Evolutionary conservation across 2,329 filamentous ascomycete species (phyloP), one percentile per base, ranked within the genome.

Genomic region (Paecilomyces fulvus): DNA sequence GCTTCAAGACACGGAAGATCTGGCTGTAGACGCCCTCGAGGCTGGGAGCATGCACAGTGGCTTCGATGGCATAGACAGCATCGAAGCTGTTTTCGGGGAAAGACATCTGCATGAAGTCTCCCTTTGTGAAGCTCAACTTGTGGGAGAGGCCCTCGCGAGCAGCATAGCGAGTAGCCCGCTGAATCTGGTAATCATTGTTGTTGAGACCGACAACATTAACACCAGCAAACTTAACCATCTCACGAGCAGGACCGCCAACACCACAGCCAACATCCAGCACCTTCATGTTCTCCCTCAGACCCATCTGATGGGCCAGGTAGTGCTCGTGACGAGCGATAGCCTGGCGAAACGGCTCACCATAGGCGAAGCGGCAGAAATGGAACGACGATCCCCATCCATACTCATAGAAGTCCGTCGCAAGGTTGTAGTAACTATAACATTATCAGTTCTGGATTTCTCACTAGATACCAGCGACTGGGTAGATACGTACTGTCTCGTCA

Each of bases 131-230:
- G 61, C 81, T 82, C 63, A 96, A 78, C 78, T 96, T 90, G 68
- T 89, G 75, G 1, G 86, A 81, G 54, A 97, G 79, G 53, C 87
- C 86, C 76, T 95, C 90, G 75, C 90, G 90, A 60, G 82, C 76
- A 2, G 92, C 90, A 70, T 96, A 96, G 55, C 82, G 80, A 12
- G 85, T 91, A n/a, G 92, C 92, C 63, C 94, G 89, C 72, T 96
- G 84, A 63, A 97, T 96, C 79, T 97, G 94, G 80, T 99, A 99
- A 78, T 96, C 90, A 76, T 97, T 97, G 85, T 96, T 97, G 85
- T 97, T 99, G 72, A 97, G 78, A 49, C 94, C 94, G 23, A 90
- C 87, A 61, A 97, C 83, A 66, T 96, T 90, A 65, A 84, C 88
- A 59, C 89, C 92, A 10, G 90, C 88, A 78, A 99, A 99, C 77